Base-by-base conservation (phyloP, 805 yeast species). In the Yarrowia keelungensis region DNA sequence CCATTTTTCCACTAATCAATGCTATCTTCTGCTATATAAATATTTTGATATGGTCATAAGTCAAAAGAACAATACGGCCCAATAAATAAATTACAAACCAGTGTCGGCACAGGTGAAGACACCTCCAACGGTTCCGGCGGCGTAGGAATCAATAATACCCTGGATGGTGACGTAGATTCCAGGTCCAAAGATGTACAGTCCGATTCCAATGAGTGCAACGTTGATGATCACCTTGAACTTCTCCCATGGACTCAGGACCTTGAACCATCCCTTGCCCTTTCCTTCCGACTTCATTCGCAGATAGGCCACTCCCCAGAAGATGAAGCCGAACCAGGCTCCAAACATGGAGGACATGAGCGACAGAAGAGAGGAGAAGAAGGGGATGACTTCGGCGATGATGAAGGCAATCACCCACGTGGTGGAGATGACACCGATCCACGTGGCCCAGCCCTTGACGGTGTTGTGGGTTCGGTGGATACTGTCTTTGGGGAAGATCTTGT, bases 281-380 rank as follows among this genome's bases (percentile, higher is more conserved):
- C 76, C 75, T n/a, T 76, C 76, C 64, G 78, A 76, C 70, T 79
- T 80, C 71, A 85, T 76, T 72, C 82, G 80, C 74, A 84, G 81
- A 75, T 75, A 86, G 0, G 89, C 89, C 39, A 84, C 82, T 15
- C 87, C 78, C 89, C 89, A 86, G 72, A 86, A 86, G 8, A 86
- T 84, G 72, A 85, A 86, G 0, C 89, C 89, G 71, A 86, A 86
- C 87, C 88, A 86, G 74, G 89, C 85, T 75, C 86, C 89, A 73
- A 86, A 86, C 65, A 86, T 77, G 2, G 89, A 85, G 14, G 86
- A 83, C 88, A 86, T 85, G 72, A 86, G 77, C 3, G 87, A 81
- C 42, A 86, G 78, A 70, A 86, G 76, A 72, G 86, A 89, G 36
- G 85, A 81, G 76, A 86, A 86, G 75, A 86, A 86, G n/a, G 89